Percentiles rank a stretch among this genome's conserved stretches.
These are phyloP conservation scores for Handroanthus guayacan DNA, from an alignment of 257 asterid species.

Conservation along the genomic window DNA sequence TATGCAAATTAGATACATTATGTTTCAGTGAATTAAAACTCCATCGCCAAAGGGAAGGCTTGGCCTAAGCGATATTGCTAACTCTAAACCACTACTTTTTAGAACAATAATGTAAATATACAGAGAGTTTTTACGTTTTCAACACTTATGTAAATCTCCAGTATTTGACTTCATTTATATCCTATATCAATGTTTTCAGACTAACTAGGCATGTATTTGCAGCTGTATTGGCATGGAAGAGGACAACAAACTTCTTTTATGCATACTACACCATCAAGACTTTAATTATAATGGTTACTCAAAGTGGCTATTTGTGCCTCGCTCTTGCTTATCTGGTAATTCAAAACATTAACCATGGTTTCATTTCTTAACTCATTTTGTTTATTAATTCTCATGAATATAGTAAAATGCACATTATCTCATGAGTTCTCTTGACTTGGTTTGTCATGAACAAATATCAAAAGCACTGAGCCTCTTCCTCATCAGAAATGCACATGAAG, in stretches of 20 bases:
- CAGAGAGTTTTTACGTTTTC: neutral
- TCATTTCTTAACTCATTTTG: neutral
- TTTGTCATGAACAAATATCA: no score
- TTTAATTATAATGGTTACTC: conserved; percentile 57
- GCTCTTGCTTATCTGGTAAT: conserved; percentile 64
- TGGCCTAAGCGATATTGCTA: neutral
- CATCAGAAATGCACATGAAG: no score
- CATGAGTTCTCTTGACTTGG: no score
- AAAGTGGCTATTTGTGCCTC: conserved; percentile 55
- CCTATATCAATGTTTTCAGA: neutral
- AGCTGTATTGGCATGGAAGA: conserved; percentile 56
- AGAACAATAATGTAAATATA: no score
- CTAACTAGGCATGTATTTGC: conserved; percentile 29
- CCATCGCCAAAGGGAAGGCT: neutral
- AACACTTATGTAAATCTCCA: neutral
- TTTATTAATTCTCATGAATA: no score
- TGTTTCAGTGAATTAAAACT: neutral
- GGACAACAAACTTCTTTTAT: conserved; percentile 54
- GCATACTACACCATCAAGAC: conserved; percentile 56
- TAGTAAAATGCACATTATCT: no score
- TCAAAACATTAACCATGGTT: neutral
- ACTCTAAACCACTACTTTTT: no score
- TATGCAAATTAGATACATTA: neutral
- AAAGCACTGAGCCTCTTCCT: no score
- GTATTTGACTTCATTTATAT: neutral